Evolutionary conservation across 163 green algal genomes (phyloP), one percentile per base, ranked within the genome.

Genomic region (Scenedesmus sp.): DNA sequence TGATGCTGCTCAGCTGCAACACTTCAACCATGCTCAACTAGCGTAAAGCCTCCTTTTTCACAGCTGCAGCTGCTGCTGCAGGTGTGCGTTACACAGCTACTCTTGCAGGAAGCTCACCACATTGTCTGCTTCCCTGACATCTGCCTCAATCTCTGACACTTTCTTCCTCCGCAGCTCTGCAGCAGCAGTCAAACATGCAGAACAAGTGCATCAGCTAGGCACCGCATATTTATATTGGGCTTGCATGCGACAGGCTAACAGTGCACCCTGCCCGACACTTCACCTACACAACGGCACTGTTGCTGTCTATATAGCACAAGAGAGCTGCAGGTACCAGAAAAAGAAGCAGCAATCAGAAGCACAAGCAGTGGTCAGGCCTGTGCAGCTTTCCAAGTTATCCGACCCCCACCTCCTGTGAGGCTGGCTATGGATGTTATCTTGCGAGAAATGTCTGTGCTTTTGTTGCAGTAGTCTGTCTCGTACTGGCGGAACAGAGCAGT

Each of bases 381-480:
- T 46, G 34, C 34, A 46, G 34, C 34, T 46, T 46, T 16, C 66
- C 15, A 88, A 23, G 46, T 12, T 12, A 1, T 15, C n/a, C n/a
- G 77, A 26, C 79, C 20, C 94, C 26, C 79, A 98, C 97, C 97
- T 96, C 94, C 92, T 10, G 89, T 93, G 0, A 98, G 79, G 0
- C 74, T 90, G 34, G 90, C 73, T 12, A 97, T 88, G 0, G 90
- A 88, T 23, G 95, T 93, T 46, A 98, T 95, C 90, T 97, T 97
- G 0, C 93, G 82, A 16, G 93, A 94, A n/a, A 97, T 95, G 74
- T 98, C 96, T 82, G 96, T 98, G 54, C 93, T 95, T 77, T 98
- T 98, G 70, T 95, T 96, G 94, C 96, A 98, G 91, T 99, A 99
- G 70, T 98, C 96, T n/a, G 89, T 95, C 55, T 98, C 97, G 95